Evolutionary conservation across 2,329 filamentous ascomycete genomes (phyloP).

Genomic region (Scytalidium lignicola): DNA sequence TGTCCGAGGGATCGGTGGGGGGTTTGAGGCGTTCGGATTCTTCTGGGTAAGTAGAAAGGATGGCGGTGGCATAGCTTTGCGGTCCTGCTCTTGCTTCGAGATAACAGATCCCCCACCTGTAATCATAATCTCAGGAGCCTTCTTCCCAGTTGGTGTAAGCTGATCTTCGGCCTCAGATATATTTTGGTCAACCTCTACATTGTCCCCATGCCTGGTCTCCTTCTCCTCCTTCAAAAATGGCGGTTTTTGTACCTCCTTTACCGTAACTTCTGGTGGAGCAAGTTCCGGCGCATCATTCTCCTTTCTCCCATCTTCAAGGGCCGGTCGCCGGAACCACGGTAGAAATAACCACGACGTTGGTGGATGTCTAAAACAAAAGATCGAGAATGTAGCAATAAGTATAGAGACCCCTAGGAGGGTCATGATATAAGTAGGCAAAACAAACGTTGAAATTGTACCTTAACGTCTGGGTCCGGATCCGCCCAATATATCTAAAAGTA

Average conservation of each 20-base stretch:
- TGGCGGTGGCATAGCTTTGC: conserved; percentile 34
- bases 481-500: conserved; percentile 1
- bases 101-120: background rate
- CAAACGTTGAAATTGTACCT: too few relatives aligned
- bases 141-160: background rate
- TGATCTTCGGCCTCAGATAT: background rate
- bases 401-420: conserved; percentile 56
- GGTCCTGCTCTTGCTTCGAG: conserved; percentile 23
- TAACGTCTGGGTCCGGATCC: too few relatives aligned
- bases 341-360: conserved; percentile 42
- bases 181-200: background rate
- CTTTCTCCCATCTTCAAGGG: conserved; percentile 4
- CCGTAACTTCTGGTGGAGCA: background rate
- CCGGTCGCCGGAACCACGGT: conserved; percentile 20
- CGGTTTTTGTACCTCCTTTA: background rate
- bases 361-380: conserved; percentile 49
- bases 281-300: conserved; percentile 5
- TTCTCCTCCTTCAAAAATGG: background rate
- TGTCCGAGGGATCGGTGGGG: conserved; percentile 50
- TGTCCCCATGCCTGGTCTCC: background rate
- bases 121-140: background rate
- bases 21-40: conserved; percentile 21
- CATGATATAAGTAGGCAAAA: conserved; percentile 37
- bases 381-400: conserved; percentile 55
- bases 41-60: conserved; percentile 11